Conservation (phyloP, 1,139 yeast genomes). For the Pichia terricola region DNA sequence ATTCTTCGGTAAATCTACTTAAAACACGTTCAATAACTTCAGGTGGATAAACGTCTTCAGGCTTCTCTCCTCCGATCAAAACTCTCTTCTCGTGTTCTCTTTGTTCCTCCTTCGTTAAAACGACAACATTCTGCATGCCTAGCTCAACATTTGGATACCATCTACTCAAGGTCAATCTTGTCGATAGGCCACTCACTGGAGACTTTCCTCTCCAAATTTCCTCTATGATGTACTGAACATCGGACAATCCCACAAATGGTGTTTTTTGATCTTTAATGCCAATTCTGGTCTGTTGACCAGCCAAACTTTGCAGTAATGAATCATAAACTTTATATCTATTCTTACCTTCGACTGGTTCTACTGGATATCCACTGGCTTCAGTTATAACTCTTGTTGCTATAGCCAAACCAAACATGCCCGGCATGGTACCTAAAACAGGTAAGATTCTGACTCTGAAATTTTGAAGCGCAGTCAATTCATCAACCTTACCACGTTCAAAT, state of each 20-base stretch:
- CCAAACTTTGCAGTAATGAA: constrained; percentile 67
- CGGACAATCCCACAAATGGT: constrained; percentile 55
- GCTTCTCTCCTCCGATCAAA: constrained; percentile 50
- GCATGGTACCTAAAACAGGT: constrained; percentile 94
- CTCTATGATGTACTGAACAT: constrained; percentile 78
- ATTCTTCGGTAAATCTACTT: constrained; percentile 64
- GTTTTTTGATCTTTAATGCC: constrained; percentile 62
- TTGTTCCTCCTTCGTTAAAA: constrained; percentile 86
- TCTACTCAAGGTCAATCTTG: constrained; percentile 66
- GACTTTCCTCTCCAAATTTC: constrained; percentile 91
- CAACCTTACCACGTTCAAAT: constrained; percentile 71
- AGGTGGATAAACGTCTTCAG: constrained; percentile 54
- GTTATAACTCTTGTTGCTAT: constrained; percentile 80
- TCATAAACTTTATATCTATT: constrained; percentile 79
- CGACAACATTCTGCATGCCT: constrained; percentile 64
- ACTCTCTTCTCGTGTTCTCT: constrained; percentile 66
- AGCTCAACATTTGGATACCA: constrained; percentile 66
- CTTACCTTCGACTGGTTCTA: constrained; percentile 86
- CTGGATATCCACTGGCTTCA: constrained; percentile 74
- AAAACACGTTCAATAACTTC: constrained; percentile 52
- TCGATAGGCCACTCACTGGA: constrained; percentile 75
- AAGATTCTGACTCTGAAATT: constrained; percentile 88
- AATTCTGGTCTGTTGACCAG: constrained; percentile 77
- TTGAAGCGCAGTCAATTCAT: constrained; percentile 74
- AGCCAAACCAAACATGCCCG: constrained; percentile 89